Evolutionary conservation across 305 asterid genomes (phyloP), one percentile per base, ranked within the genome.

Genomic region (Fraxinus latifolia): DNA sequence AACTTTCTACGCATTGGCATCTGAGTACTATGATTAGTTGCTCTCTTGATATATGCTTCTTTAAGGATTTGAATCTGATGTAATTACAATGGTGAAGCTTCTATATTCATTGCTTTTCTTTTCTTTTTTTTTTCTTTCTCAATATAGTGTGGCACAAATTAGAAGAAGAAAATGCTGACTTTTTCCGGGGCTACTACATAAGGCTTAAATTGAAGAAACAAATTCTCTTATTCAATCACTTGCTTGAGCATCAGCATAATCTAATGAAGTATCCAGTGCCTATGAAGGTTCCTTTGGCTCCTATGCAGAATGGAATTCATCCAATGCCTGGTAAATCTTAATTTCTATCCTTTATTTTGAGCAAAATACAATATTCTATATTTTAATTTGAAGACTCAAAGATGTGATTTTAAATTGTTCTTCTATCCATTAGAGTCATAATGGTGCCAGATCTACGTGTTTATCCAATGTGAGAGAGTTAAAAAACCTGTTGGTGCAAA

Each of bases 61-160:
- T 4, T 21, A 11, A 23, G 8, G 27, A 23, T n/a, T 17, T 6
- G 11, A 15, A 8, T 21, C 27, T 67, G 71, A 7, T 53, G 36
- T 50, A 50, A 50, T 50, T 50, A 50, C 21, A 50, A 3, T 50
- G 60, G 21, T 15, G 60, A 50, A 50, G 21, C 21, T 50, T 50
- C 60, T 50, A 1, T 27, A 27, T 67, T 78, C 36, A 42, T 33
- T 3, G 3, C 50, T 82, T 32, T 77, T 42, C 3, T 19, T 32
- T 32, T 32, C 36, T 0, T 42, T 44, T 12, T 39, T 11, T 42
- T 81, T 81, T 50, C 47, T 74, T 77, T 76, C 62, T 85, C 33
- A 60, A 79, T 79, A 34, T 89, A 95, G 99, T 95, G 79, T 95
- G 99, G 99, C 98, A 89, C 89, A 91, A 91, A 85, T 84, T 90